Evolutionary conservation across 75 land plant species (phyloP).

Genomic region (Pinus taeda): DNA sequence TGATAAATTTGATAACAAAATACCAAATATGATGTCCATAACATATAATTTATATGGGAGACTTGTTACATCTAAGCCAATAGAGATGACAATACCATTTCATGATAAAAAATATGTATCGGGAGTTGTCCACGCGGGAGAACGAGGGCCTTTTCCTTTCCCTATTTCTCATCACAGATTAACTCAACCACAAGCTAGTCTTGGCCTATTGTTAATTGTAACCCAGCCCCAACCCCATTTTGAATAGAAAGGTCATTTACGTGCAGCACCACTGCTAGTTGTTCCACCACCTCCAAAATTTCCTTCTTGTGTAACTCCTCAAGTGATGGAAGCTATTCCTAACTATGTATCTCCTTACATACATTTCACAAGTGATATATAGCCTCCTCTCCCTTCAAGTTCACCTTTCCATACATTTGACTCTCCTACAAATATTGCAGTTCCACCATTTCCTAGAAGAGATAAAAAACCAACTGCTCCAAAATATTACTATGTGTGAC

Average conservation of each 20-base stretch:
- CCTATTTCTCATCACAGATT: constrained; percentile 13
- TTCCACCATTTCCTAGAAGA: no score
- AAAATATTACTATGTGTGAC: constrained; percentile 1
- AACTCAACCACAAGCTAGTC: constrained; percentile 23
- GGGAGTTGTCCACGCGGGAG: neutral
- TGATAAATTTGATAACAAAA: no score
- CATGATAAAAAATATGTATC: no score
- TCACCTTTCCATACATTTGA: no score
- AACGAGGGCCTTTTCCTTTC: constrained; percentile 16
- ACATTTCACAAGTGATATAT: constrained; percentile 23
- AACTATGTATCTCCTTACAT: constrained; percentile 11
- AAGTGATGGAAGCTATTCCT: neutral
- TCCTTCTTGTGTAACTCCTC: constrained; percentile 25
- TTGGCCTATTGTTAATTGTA: neutral
- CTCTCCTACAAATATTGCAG: no score
- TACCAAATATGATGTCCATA: no score
- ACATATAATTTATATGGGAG: no score
- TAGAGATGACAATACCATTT: no score
- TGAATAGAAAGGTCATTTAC: constrained; percentile 26
- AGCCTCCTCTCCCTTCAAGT: constrained; percentile 9
- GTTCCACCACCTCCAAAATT: constrained; percentile 52
- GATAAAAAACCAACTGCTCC: neutral
- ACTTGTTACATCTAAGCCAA: no score
- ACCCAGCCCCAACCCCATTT: constrained; percentile 28
- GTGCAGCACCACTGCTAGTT: constrained; percentile 72